Evolutionary conservation across 2,329 filamentous ascomycete genomes (phyloP).

Genomic region (Diaporthe destruens): DNA sequence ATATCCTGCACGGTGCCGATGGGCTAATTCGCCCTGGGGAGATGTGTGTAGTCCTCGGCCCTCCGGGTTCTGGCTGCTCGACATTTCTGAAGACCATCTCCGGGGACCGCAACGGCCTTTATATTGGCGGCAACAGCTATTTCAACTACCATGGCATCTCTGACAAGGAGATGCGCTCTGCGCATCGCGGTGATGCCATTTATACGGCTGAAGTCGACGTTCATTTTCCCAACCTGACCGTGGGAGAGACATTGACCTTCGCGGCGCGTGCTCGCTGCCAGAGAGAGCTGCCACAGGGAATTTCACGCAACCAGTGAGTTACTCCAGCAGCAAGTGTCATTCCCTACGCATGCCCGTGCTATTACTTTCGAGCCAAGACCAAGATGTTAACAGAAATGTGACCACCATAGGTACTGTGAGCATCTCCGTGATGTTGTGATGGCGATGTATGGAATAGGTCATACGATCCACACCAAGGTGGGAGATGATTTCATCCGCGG

Average conservation of each 20-base stretch:
- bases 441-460: slow-evolving; percentile 81
- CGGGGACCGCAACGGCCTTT: slow-evolving; percentile 85
- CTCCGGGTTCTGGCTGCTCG: slow-evolving; percentile 79
- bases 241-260: no score
- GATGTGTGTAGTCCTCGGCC: slow-evolving; percentile 82
- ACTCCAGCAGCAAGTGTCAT: slow-evolving; percentile 67
- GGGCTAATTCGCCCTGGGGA: slow-evolving; percentile 57
- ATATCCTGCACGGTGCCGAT: no score
- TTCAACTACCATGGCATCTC: slow-evolving; percentile 86
- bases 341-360: no score
- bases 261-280: no score
- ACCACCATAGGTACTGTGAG: slow-evolving; percentile 59
- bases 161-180: slow-evolving; percentile 77
- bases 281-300: no score
- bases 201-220: no score
- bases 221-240: no score
- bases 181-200: no score
- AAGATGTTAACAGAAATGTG: no score
- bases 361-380: no score
- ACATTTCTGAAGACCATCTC: slow-evolving; percentile 88
- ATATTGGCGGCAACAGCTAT: slow-evolving; percentile 75
- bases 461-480: slow-evolving; percentile 79
- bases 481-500: slow-evolving; percentile 82
- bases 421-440: slow-evolving; percentile 79
- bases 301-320: no score